phyloP scores from a whole-genome alignment of 352 stramenopile species.

The Pythium aristosporum region DNA sequence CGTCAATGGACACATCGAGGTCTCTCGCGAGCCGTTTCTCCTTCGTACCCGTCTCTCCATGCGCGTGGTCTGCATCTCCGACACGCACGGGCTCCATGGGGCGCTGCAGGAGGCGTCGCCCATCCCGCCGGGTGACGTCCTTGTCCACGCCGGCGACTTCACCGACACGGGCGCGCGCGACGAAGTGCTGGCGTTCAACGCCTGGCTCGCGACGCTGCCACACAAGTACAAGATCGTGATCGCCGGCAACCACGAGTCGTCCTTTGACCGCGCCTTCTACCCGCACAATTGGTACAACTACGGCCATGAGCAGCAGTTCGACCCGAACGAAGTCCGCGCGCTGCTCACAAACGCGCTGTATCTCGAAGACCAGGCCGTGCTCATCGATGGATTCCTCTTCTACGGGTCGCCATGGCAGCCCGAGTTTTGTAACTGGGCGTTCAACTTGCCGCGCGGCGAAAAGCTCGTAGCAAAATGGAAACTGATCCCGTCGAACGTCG shows the following conservation, averaged over 20 bases:
- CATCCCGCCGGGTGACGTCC: slow-evolving; percentile 75
- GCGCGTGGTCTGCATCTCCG: slow-evolving; percentile 72
- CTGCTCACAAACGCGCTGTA: slow-evolving; percentile 78
- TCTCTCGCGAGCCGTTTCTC: no score
- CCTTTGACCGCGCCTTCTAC: slow-evolving; percentile 73
- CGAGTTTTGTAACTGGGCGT: slow-evolving; percentile 85
- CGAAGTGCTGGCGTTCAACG: slow-evolving; percentile 72
- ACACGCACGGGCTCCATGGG: slow-evolving; percentile 72
- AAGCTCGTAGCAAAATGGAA: slow-evolving; percentile 45
- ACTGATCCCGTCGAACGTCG: slow-evolving; percentile 55
- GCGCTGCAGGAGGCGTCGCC: slow-evolving; percentile 41
- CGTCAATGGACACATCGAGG: no score
- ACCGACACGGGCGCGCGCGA: slow-evolving; percentile 66
- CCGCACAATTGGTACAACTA: slow-evolving; percentile 70
- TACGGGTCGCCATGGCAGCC: slow-evolving; percentile 81
- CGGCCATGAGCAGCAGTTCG: slow-evolving; percentile 61
- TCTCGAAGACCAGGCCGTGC: slow-evolving; percentile 68
- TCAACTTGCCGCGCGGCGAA: slow-evolving; percentile 60
- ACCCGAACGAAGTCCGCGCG: slow-evolving; percentile 64
- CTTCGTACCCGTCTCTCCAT: slow-evolving; percentile 23
- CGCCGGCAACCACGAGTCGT: slow-evolving; percentile 83
- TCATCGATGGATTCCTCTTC: slow-evolving; percentile 74
- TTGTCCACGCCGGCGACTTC: slow-evolving; percentile 91
- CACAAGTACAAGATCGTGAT: slow-evolving; percentile 81
- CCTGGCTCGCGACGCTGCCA: slow-evolving; percentile 60